phyloP scores from a whole-genome alignment of 1,284 basidiomycete species.

The Tausonia pullulans region DNA sequence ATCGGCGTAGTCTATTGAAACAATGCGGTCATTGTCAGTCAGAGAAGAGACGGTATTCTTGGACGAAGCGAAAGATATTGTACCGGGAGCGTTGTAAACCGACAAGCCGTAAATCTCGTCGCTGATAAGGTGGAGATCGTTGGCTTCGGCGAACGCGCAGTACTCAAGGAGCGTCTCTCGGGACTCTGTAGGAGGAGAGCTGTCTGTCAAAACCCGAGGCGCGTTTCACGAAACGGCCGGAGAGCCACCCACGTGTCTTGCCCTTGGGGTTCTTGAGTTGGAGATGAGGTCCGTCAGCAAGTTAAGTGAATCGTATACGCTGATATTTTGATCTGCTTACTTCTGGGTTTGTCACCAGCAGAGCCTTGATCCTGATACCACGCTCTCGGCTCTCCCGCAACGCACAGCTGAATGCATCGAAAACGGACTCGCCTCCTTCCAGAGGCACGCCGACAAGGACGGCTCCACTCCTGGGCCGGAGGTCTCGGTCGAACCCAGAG shows the following conservation, averaged over 20 bases:
- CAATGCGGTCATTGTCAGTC: too few species aligned
- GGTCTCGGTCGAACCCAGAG: conserved; percentile 27
- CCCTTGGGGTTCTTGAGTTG: conserved; percentile 38
- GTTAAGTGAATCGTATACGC: conserved; percentile 6
- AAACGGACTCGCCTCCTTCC: conserved; percentile 21
- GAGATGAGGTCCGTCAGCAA: conserved; percentile 27
- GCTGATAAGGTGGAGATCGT: conserved; percentile 35
- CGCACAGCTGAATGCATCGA: conserved; percentile 15
- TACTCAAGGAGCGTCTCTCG: conserved; percentile 36
- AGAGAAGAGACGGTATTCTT: too few species aligned
- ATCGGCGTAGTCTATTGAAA: conserved; percentile 19
- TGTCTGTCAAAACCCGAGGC: background rate
- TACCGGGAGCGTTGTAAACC: conserved; percentile 26
- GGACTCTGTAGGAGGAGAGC: conserved; percentile 19
- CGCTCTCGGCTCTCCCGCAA: conserved; percentile 1
- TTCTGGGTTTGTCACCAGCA: too few species aligned
- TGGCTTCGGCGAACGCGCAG: conserved; percentile 35
- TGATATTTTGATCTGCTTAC: conserved; percentile 3
- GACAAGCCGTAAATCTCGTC: conserved; percentile 40
- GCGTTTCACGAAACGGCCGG: background rate
- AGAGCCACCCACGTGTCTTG: conserved; percentile 21
- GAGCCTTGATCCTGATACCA: too few species aligned
- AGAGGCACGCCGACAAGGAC: conserved; percentile 28
- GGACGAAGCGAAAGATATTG: conserved; percentile 8
- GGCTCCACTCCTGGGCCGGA: conserved; percentile 20